These are phyloP conservation scores for Candida glucosophila DNA, from an alignment of 1,139 yeast genomes.

Conservation along the genomic window DNA sequence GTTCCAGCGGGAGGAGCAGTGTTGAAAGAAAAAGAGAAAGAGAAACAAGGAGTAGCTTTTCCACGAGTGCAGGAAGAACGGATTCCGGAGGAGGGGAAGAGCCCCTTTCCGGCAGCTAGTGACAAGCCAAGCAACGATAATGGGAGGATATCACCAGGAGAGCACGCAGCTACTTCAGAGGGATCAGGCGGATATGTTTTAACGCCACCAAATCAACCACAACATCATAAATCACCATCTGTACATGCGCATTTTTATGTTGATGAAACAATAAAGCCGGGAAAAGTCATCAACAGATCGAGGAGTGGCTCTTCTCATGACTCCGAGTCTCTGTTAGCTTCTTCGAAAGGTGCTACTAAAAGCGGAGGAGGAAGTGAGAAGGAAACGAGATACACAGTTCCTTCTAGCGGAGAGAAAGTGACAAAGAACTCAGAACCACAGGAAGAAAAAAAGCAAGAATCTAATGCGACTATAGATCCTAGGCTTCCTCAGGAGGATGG, in stretches of 20 bases:
- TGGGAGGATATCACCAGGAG: background rate
- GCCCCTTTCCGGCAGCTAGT: background rate
- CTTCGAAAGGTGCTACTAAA: slow-evolving; percentile 9
- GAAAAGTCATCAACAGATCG: slow-evolving; percentile 24
- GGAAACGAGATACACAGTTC: slow-evolving; percentile 1
- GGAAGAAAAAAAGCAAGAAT: slow-evolving; percentile 22
- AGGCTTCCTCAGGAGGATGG: slow-evolving; percentile 88
- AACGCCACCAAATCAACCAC: slow-evolving; percentile 28
- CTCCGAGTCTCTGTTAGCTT: slow-evolving; percentile 4
- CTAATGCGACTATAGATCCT: slow-evolving; percentile 57
- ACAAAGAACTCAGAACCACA: background rate
- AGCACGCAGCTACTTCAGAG: background rate
- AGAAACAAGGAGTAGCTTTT: background rate
- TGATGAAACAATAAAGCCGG: slow-evolving; percentile 58
- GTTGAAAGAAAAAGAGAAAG: slow-evolving; percentile 19
- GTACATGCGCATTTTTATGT: slow-evolving; percentile 79
- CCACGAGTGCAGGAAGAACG: too few relatives aligned
- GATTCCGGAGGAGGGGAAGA: too few relatives aligned
- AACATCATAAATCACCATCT: slow-evolving; percentile 48
- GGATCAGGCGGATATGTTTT: slow-evolving; percentile 85
- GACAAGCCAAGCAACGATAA: background rate
- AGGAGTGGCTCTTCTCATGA: slow-evolving; percentile 32
- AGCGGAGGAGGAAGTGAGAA: slow-evolving; percentile 4
- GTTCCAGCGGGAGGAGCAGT: slow-evolving; percentile 46
- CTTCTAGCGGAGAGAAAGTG: slow-evolving; percentile 1